Base-by-base conservation (phyloP, 805 yeast genomes). In the Soucietia sequanensis region DNA sequence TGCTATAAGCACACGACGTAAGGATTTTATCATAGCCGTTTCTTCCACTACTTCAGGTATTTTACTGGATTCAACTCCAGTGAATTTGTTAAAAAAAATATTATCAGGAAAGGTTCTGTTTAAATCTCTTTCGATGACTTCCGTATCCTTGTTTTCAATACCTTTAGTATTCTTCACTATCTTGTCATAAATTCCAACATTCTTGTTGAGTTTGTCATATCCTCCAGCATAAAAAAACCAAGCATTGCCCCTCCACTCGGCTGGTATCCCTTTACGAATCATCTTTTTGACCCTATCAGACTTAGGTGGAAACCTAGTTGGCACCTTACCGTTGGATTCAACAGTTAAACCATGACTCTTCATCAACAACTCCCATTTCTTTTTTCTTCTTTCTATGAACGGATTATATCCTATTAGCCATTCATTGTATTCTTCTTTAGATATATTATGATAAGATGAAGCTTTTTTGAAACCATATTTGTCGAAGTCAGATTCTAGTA, bases 181-280 rank as follows among this genome's bases (percentile, higher is more conserved):
- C 40, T 70, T 66, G 29, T 80, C 85, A 56, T 90, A 93, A 2
- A 85, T 72, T 1, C 95, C 96, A 11, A 65, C 65, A 52, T 90
- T 79, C 25, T 78, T 77, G 45, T 75, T 78, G 37, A 88, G 60
- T 45, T 72, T 73, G 34, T 85, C 93, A 36, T 80, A 73, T 2
- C 98, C 99, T 17, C 81, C 80, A 6, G 95, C 95, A 58, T 86
- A 91, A 66, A 80, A 82, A 72, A 93, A 91, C 99, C 99, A 91
- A 0, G 97, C 96, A 45, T 78, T 76, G 1, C 99, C 99, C 46
- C 99, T 69, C 97, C 96, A 91, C 54, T 88, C 96, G 0, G 96
- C 90, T 0, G 99, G 98, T 8, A 91, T 81, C 9, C 99, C 99
- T 55, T 85, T 85, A 37, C 97, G 74, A 9, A 93, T 78, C 50